Conservation (phyloP, 2,329 filamentous ascomycete species). For the Trichoderma aggressivum region DNA sequence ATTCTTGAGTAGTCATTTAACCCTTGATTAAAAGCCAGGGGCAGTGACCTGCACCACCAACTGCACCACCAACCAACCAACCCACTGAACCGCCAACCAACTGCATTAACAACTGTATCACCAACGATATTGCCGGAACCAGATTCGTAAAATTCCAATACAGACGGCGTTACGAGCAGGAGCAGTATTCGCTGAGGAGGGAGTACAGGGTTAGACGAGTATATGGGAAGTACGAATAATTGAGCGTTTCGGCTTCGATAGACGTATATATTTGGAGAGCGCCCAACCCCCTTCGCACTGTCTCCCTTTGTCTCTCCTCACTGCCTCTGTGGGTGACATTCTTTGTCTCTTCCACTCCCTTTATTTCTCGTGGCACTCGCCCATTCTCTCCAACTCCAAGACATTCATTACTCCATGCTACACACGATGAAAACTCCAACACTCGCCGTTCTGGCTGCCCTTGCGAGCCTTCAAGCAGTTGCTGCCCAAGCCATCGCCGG, state of each 20-base stretch:
- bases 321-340: neutral
- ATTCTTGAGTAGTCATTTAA: neutral
- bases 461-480: neutral
- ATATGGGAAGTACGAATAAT: neutral
- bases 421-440: neutral
- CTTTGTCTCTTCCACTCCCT: neutral
- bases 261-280: neutral
- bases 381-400: neutral
- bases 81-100: neutral
- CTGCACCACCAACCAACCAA: neutral
- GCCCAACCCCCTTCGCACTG: rapidly evolving
- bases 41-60: neutral
- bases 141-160: neutral
- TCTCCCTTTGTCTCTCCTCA: too few relatives aligned
- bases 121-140: neutral
- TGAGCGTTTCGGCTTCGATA: neutral
- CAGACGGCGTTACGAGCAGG: neutral
- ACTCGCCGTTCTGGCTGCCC: neutral
- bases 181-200: neutral
- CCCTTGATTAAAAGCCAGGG: neutral
- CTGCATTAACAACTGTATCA: neutral
- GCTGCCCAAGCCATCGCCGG: neutral
- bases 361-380: neutral
- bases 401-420: neutral
- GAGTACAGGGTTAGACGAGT: neutral